Percentiles rank a stretch among this genome's conserved stretches.
Conservation (phyloP, 129 eudicot genomes). For the Flaveria sonorensis region DNA sequence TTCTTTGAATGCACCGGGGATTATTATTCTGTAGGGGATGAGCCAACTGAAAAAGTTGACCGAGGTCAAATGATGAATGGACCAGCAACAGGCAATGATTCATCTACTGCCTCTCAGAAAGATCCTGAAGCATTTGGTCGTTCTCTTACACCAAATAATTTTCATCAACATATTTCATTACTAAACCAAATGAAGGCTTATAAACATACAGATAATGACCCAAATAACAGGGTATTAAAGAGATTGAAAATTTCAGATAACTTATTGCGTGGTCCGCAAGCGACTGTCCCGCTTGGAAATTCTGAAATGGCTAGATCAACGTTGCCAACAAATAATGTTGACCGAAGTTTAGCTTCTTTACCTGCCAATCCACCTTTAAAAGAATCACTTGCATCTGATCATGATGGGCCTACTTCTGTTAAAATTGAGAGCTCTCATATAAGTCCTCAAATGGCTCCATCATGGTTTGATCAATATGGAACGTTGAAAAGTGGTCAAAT, state of each 20-base stretch:
- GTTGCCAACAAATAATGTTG: constrained; percentile 32
- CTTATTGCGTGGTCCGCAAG: constrained; percentile 36
- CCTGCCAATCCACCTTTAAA: constrained; percentile 43
- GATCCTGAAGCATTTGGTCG: constrained; percentile 89
- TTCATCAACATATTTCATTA: constrained; percentile 51
- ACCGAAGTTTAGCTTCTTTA: constrained; percentile 40
- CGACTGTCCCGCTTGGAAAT: constrained; percentile 40
- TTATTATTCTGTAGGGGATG: constrained; percentile 41
- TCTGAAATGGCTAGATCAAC: constrained; percentile 44
- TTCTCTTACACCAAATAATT: constrained; percentile 60
- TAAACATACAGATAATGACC: constrained; percentile 53
- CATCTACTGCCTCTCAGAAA: constrained; percentile 52
- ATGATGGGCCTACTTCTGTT: constrained; percentile 26
- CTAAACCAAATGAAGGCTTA: constrained; percentile 64
- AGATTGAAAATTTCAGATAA: constrained; percentile 56
- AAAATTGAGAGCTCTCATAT: constrained; percentile 49
- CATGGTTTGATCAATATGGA: constrained; percentile 82
- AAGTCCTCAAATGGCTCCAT: constrained; percentile 85
- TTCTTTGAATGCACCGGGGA: constrained; percentile 34
- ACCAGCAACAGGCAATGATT: constrained; percentile 45
- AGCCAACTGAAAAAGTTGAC: constrained; percentile 36
- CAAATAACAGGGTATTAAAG: constrained; percentile 50
- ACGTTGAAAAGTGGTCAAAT: constrained; percentile 60
- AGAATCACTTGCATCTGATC: constrained; percentile 42
- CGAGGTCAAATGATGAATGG: constrained; percentile 37